Evolutionary conservation across 257 asterid genomes (phyloP), one percentile per base, ranked within the genome.

Genomic region (Petunia axillaris): DNA sequence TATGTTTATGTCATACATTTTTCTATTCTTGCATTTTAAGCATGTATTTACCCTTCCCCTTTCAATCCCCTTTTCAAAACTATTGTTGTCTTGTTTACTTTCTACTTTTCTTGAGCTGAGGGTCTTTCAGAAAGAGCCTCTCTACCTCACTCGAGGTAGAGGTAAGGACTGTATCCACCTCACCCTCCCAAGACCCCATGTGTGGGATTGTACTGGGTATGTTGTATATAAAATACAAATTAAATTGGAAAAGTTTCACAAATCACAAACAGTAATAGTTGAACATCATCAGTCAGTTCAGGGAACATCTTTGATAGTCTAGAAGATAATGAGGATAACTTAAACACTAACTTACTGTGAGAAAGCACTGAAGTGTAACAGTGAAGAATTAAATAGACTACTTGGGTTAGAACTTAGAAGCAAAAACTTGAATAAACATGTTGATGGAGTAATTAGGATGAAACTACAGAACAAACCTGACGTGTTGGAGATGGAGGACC

Each of bases 401-500:
- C 77, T 71, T 43, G 50, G 25, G 25, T 9, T 48, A 71, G 43
- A 81, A 74, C 63, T n/a, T 10, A 8, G 8, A 57, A 70, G 6
- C 71, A 43, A 15, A 58, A 81, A 16, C 15, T 6, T 40, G 36
- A 6, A 53, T 37, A 2, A 55, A 15, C 2, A 55, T 35, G 25
- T 71, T 71, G 77, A 53, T 40, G 25, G 62, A 36, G 73, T 40
- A 62, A 64, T 44, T 53, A 65, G 55, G 3, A 65, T 67, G 52
- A 65, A 39, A 78, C 66, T 16, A 62, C 8, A 25, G 1, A 77
- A 63, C 71, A 36, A 66, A 96, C 99, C 98, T 96, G 97, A 77
- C 97, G 94, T 80, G 82, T 81, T 48, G 98, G 99, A 59, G 99
- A 96, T 44, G 95, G 98, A 82, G 98, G 99, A 85, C 98, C 99